Percentiles rank a stretch among this genome's conserved stretches.
Conservation (phyloP, 179 eudicot species). For the Dionaea muscipula region DNA sequence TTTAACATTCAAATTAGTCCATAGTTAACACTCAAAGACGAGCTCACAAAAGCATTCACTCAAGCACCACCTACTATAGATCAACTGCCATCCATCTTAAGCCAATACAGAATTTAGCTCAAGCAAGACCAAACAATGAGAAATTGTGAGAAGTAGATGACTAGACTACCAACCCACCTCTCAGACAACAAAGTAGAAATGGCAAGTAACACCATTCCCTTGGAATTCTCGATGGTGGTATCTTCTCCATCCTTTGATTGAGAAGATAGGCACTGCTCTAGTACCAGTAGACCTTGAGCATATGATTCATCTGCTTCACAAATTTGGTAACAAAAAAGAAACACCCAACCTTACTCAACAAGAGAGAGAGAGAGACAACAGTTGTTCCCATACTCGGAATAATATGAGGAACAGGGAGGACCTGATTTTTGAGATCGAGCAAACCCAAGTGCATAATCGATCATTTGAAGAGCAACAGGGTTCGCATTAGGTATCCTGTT, state of each 20-base stretch:
- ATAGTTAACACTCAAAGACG: no score
- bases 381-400: background rate
- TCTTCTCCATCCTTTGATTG: conserved; percentile 30
- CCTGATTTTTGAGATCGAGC: conserved; percentile 64
- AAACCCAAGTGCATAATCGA: conserved; percentile 53
- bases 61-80: background rate
- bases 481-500: conserved; percentile 21
- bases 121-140: background rate
- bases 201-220: conserved; percentile 63
- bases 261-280: conserved; percentile 67
- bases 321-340: background rate
- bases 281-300: conserved; percentile 49
- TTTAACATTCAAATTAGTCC: no score
- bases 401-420: conserved; percentile 5
- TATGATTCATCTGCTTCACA: conserved; percentile 62
- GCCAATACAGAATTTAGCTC: background rate
- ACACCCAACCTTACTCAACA: background rate
- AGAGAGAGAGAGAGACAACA: background rate
- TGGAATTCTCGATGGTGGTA: conserved; percentile 42
- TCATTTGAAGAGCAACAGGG: conserved; percentile 64
- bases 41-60: background rate
- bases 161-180: conserved; percentile 30
- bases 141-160: background rate
- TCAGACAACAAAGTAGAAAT: conserved; percentile 59
- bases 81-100: background rate